Base-by-base conservation (phyloP, 345 rosid genomes). In the Bruguiera gymnorhiza region DNA sequence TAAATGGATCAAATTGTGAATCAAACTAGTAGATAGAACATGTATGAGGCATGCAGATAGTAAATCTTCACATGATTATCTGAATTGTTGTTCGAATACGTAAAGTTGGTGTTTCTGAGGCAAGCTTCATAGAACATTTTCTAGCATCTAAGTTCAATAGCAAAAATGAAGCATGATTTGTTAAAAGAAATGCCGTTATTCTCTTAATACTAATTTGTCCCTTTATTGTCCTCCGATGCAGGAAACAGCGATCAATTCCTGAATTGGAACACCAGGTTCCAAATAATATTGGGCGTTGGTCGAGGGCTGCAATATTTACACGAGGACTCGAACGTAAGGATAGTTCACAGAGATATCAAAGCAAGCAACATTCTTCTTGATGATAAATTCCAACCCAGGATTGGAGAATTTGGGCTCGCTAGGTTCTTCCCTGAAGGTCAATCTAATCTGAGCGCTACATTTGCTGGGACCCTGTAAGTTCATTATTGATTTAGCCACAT, bases 321-420 rank as follows among this genome's bases (percentile, higher is more conserved):
- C 24, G 87, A 88, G 71, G 94, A 88, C 75, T 86, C 94, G 0
- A 87, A 82, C 70, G 32, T 69, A 55, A 70, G 88, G 75, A 88
- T 88, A 16, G 80, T 88, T 64, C 90, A 85, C 20, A 83, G 89
- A 78, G 90, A 88, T 79, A 85, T 88, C 66, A 88, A 88, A 79
- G 94, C 91, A 6, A 88, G 94, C 86, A 86, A 88, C 78, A 79
- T 86, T 75, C 94, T 88, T 78, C 88, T 88, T 30, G 87, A 88
- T 65, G 89, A 83, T 29, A 85, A 86, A 70, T 85, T 85, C 66
- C 89, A 80, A 55, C 89, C 94, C 1, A 81, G 75, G 68, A 86
- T 86, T 26, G 85, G 91, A n/a, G 94, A 88, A 81, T 88, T 88
- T 21, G 91, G 94, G 13, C 74, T 88, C 48, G 89, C 94, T 23